Base-by-base conservation (phyloP, 2,329 filamentous ascomycete species). In the Elsinoe australis region DNA sequence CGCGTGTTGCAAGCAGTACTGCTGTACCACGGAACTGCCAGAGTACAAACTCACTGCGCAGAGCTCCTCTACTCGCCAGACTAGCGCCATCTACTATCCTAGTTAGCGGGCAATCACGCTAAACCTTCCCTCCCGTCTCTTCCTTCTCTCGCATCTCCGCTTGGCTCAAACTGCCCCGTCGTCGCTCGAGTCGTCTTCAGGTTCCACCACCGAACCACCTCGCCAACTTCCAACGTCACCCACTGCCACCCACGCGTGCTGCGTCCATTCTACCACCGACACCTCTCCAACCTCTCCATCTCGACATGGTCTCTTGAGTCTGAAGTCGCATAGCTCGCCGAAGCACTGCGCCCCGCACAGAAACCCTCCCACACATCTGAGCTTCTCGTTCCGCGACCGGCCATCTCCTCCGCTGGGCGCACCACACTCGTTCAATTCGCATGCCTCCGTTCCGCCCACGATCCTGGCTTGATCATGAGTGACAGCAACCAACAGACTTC, bases 371-470 rank as follows among this genome's bases (percentile, higher is more conserved):
- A 12, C 24, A 12, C 21, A 10, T 31, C 15, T n/a, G 19, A 44
- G 39, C 39, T 44, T 32, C 21, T 44, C 39, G 17, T 41, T 12
- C 18, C 39, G 39, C 39, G 39, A 44, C 39, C 39, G 39, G 28
- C 39, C 24, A 28, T 21, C 35, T 18, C 17, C 24, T 41, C 26
- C 39, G 24, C 39, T 21, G 21, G 19, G 14, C 28, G 39, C 39
- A 44, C 39, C 21, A 44, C 39, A 32, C 39, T 44, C 39, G 39
- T 32, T 44, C 39, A 44, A 15, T 44, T 48, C 45, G 45, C 21
- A 48, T 48, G 45, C 45, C 4, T 34, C 18, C 12, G 14, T 22
- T 38, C 33, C 22, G 17, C 14, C 19, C 21, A 26, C 39, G 33
- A 22, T 28, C 33, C 33, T 21, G 31, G 33, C 19, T 17, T 39